Conservation (phyloP, 202 grass and related monocot species). For the Schoenoplectus triqueter region DNA sequence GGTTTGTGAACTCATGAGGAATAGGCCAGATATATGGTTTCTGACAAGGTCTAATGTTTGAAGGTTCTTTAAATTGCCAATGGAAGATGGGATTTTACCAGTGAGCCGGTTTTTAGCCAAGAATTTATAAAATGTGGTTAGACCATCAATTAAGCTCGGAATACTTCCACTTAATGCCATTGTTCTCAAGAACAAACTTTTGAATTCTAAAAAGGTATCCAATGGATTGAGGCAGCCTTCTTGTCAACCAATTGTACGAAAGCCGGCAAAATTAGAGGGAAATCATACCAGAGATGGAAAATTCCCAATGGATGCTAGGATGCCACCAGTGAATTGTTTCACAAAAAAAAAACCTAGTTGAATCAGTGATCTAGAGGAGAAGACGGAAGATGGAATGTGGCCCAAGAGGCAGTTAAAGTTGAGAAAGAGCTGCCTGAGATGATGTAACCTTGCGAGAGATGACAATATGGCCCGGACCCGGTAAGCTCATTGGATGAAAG, state of each 20-base stretch:
- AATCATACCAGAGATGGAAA: constrained; percentile 41
- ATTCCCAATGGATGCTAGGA: constrained; percentile 40
- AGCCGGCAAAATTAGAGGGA: constrained; percentile 46
- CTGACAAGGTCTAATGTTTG: constrained; percentile 42
- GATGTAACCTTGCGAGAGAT: constrained; percentile 36
- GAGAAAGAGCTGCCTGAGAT: constrained; percentile 44
- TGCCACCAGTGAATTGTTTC: constrained; percentile 44
- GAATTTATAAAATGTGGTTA: constrained; percentile 41
- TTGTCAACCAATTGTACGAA: constrained; percentile 45
- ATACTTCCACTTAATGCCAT: constrained; percentile 43
- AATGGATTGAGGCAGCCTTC: constrained; percentile 44
- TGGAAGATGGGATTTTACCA: constrained; percentile 40
- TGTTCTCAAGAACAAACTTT: constrained; percentile 45
- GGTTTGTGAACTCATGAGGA: constrained; percentile 35
- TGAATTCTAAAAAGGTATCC: constrained; percentile 44
- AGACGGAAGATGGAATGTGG: constrained; percentile 38
- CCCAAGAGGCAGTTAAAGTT: constrained; percentile 49
- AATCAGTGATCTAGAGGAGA: constrained; percentile 38
- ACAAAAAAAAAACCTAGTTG: constrained; percentile 32
- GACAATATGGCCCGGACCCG: constrained; percentile 35
- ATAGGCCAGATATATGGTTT: constrained; percentile 45
- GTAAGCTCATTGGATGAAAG: constrained; percentile 47
- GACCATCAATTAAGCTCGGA: constrained; percentile 40
- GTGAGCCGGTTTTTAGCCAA: constrained; percentile 46
- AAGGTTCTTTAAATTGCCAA: constrained; percentile 39